Base-by-base conservation (phyloP, 345 rosid species). In the Populus tremula region DNA sequence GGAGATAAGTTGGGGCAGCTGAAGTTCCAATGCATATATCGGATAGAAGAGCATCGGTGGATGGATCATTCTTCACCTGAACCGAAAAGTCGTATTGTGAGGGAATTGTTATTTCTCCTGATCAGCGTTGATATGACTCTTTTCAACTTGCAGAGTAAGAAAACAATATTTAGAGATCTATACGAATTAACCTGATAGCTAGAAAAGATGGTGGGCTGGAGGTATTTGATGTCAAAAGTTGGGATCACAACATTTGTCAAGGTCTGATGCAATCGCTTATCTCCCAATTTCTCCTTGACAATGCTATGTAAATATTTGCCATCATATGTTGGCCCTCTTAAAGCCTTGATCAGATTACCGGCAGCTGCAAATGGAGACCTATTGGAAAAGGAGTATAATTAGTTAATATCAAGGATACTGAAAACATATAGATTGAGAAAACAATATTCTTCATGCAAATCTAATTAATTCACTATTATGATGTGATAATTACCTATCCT, bases 241-340 rank as follows among this genome's bases (percentile, higher is more conserved):
- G 95, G 94, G 71, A 92, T 92, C 12, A 93, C 90, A 29, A 93
- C 85, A 11, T 91, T 90, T 23, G 97, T 90, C 70, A 93, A 79
- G 18, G 97, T 85, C 83, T 93, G 87, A 41, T 77, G 82, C 80
- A 93, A 59, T 49, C 82, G 78, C 54, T 54, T 75, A 10, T 87
- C 82, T 13, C 96, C 93, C 64, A 93, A 70, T 68, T 80, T 85
- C 41, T 84, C 83, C 79, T 65, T 83, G 9, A 90, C 79, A 45
- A 89, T 41, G 35, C 76, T 72, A 64, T 79, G 91, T 56, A 93
- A 79, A 73, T 88, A 88, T 53, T 85, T 75, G 41, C 96, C 93
- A 6, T 89, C 89, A 18, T 93, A 90, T 63, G 88, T 85, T 0
- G 97, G 97, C 71, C 96, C 96, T 2, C 59, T 18, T 39, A 91